Base-by-base conservation (phyloP, 31 red algal species). In the Porphyra umbilicalis region DNA sequence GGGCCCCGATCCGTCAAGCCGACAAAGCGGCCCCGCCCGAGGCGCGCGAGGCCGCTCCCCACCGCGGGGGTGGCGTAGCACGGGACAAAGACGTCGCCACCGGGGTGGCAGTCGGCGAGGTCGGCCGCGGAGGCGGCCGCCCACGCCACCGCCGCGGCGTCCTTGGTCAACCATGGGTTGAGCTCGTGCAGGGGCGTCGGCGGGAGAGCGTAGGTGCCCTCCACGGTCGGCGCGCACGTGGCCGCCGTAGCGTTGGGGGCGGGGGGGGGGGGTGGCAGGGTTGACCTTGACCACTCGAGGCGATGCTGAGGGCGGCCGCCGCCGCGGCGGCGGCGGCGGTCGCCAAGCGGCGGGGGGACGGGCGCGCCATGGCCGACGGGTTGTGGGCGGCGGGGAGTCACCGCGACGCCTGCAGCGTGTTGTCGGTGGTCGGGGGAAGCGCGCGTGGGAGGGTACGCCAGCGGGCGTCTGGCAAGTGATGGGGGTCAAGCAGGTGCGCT, bases 1-100 rank as follows among this genome's bases (percentile, higher is more conserved):
- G 89, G 89, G 9, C 89, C 89, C 14, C 89, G 83, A 42, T 91
- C 89, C 33, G 89, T 91, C n/a, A 91, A 30, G 8, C 79, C 89
- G 0, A 86, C 76, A 16, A 81, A 87, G 4, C 35, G 29, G 5
- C 37, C 44, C 6, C 76, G 32, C 0, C 81, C 38, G 6, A 86
- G 15, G n/a, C 77, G 38, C 31, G 89, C 84, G 39, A 87, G 78
- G 2, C 89, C 89, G 9, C 81, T 85, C 0, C 84, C 89, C 6
- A 91, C 75, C 34, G 89, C 89, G 20, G 86, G 86, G 74, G 57
- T 77, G 75, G 82, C 81, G 75, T 35, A 46, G 75, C 86, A 88
- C 9, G 83, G 40, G 2, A 81, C 80, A 31, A 80, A 76, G 30
- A 38, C 35, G 30, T 80, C 79, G 15, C 86, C 80, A 9, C 78